A percentile compares a stretch with the other conserved stretches of the same genome.
Evolutionary conservation across 148 eudicot genomes (phyloP).

Genomic region (Agrostemma githago): DNA sequence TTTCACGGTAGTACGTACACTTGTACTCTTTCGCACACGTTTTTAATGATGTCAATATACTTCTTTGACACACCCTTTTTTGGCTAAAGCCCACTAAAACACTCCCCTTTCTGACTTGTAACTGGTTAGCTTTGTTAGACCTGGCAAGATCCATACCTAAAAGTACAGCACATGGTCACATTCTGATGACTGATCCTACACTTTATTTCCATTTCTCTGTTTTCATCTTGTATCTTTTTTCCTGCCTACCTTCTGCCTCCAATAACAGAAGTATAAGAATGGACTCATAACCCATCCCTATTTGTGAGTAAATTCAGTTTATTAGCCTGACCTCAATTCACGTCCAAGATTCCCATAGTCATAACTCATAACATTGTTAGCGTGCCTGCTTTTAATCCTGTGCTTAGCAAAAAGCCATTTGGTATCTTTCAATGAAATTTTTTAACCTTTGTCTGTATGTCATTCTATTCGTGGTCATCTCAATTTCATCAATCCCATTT

Average conservation of each 20-base stretch:
- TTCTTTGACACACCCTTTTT: no score
- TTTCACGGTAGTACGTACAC: no score
- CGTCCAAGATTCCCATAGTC: constrained; percentile 4
- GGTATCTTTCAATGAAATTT: background rate
- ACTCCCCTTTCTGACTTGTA: background rate
- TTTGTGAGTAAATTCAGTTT: background rate
- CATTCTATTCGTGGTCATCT: background rate
- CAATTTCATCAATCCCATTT: background rate
- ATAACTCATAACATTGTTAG: background rate
- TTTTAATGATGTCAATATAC: no score
- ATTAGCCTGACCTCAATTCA: background rate
- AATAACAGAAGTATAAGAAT: background rate
- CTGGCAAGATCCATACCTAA: background rate
- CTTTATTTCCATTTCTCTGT: background rate
- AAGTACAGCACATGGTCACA: background rate
- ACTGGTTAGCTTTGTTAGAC: constrained; percentile 4
- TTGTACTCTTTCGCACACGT: no score
- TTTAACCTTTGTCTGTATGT: background rate
- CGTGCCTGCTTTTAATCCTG: background rate
- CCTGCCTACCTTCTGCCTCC: background rate
- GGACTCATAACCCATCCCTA: background rate
- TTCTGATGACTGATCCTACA: background rate
- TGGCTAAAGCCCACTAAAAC: no score
- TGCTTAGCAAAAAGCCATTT: background rate
- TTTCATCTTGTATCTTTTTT: background rate